Evolutionary conservation across 768 basidiomycete species (phyloP), one percentile per base, ranked within the genome.

Genomic region (Lentinula boryana): DNA sequence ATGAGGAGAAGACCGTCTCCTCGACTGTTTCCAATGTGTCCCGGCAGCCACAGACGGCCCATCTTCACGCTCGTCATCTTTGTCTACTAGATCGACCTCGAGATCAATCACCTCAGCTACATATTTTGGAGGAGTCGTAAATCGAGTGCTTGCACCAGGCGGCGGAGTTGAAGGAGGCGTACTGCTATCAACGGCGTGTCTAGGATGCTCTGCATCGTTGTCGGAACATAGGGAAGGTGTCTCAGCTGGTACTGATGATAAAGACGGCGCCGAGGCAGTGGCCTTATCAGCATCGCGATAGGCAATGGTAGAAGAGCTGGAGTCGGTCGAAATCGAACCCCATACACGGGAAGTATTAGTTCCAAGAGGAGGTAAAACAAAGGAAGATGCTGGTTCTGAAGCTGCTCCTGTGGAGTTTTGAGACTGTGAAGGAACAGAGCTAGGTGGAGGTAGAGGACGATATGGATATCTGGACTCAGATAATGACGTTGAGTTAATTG

Each of bases 181-280:
- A 23, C 27, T 40, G 35, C 58, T 60, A 49, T 63, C 61, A 12
- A 48, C 23, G 43, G 59, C 62, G 15, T 56, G 55, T 56, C 23
- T 33, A 58, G 61, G 76, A 55, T 76, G 78, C 1, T 71, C 74
- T 36, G 81, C 81, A 41, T 86, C 87, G 60, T 88, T 86, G 67
- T 91, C 89, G 3, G 89, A 91, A 66, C 83, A 87, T 15, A 91
- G 74, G 0, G 88, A 90, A 0, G 89, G 89, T 0, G 89, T 91
- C 1, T 48, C 51, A 36, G 52, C 52, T n/a, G 78, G 75, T 18
- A 77, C 60, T 13, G 66, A 65, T 6, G 81, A 68, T 2, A 67
- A 58, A 10, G 77, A 61, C 65, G 77, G 59, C 16, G 40, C 15
- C 16, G 23, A 16, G 7, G 40, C 7, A 13, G 7, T 16, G 3